Percentiles rank a stretch among this genome's conserved stretches.
These are phyloP conservation scores for Carex littledalei DNA, from an alignment of 176 grass and related monocot species.

Conservation along the genomic window DNA sequence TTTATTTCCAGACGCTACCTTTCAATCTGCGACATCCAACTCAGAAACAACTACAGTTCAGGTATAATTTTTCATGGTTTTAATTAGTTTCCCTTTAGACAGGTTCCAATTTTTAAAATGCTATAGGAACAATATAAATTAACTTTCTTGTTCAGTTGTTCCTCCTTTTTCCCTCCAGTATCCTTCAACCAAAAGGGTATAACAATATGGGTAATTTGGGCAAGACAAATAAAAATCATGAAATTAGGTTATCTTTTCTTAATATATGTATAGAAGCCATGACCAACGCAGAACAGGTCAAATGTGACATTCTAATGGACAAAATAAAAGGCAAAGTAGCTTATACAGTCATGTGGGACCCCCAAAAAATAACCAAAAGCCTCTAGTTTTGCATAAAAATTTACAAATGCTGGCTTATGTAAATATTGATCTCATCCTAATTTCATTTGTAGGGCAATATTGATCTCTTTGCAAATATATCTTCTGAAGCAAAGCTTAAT, in stretches of 20 bases:
- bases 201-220: slow-evolving; percentile 13
- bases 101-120: background rate
- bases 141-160: background rate
- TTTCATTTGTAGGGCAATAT: slow-evolving; percentile 38
- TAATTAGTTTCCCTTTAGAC: background rate
- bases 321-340: background rate
- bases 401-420: background rate
- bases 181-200: background rate
- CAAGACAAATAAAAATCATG: background rate
- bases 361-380: background rate
- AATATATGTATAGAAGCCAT: background rate
- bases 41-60: slow-evolving; percentile 25
- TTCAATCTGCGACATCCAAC: slow-evolving; percentile 34
- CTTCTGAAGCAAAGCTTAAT: slow-evolving; percentile 27
- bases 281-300: background rate
- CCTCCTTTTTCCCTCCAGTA: background rate
- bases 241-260: background rate
- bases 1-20: slow-evolving; percentile 51
- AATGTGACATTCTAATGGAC: background rate
- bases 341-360: background rate
- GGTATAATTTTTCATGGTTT: slow-evolving; percentile 18
- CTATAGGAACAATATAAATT: background rate
- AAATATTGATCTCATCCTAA: background rate
- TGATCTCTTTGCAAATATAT: slow-evolving; percentile 50
- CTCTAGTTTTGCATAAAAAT: background rate